A percentile compares a stretch with the other conserved stretches of the same genome.
Evolutionary conservation across 176 grass and related monocot genomes (phyloP).

Genomic region (Ensete glaucum): DNA sequence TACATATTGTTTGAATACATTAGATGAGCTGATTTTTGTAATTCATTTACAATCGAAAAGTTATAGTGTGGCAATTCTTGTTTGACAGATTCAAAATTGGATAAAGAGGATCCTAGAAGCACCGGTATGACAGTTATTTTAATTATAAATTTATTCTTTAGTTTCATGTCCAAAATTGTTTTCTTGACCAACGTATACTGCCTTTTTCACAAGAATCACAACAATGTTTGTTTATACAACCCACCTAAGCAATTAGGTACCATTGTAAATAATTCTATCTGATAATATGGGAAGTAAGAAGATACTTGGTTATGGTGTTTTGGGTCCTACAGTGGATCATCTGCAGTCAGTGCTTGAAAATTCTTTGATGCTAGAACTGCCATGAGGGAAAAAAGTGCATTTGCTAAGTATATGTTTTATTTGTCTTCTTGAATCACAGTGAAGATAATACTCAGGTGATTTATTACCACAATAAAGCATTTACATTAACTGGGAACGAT

Average conservation of each 20-base stretch:
- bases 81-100: slow-evolving; percentile 47
- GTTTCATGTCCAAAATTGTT: neutral
- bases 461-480: neutral
- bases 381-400: neutral
- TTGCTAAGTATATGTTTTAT: neutral
- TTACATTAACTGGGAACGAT: neutral
- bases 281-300: neutral
- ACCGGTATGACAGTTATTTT: slow-evolving; percentile 28
- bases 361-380: neutral
- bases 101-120: slow-evolving; percentile 60
- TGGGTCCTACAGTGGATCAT: neutral
- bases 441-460: neutral
- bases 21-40: neutral
- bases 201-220: neutral
- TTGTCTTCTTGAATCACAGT: neutral
- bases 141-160: slow-evolving; percentile 1
- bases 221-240: neutral
- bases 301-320: neutral
- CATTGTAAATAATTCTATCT: neutral
- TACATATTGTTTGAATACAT: neutral
- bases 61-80: slow-evolving; percentile 13
- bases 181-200: neutral
- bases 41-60: neutral
- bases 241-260: neutral
- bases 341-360: neutral